Percentiles rank a stretch among this genome's conserved stretches.
Conservation (phyloP, 495 filamentous ascomycete species). For the Talaromyces nanjingensis region DNA sequence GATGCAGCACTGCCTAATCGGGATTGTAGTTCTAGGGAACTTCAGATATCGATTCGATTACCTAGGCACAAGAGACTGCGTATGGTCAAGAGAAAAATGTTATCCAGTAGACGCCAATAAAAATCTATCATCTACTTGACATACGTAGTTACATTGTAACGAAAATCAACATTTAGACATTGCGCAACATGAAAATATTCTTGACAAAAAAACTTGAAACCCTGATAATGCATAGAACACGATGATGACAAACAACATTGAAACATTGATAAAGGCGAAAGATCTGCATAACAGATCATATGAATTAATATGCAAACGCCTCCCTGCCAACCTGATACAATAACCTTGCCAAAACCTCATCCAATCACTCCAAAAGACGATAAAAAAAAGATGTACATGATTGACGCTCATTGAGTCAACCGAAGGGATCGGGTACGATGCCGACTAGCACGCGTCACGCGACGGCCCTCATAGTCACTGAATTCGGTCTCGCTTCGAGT, state of each 20-base stretch:
- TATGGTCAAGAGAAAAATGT: too few species aligned
- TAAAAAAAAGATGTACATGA: not conserved
- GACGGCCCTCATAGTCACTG: conserved; percentile 28
- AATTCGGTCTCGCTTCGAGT: conserved; percentile 30
- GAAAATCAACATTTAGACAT: not conserved
- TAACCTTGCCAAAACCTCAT: not conserved
- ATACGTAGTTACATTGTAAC: too few species aligned
- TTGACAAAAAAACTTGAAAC: not conserved
- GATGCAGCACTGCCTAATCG: too few species aligned
- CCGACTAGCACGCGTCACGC: conserved; percentile 31
- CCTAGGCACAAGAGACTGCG: too few species aligned
- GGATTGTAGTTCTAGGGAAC: too few species aligned
- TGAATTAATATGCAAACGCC: not conserved
- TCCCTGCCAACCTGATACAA: not conserved
- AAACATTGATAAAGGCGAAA: not conserved
- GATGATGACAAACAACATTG: not conserved
- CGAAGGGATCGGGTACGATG: not conserved
- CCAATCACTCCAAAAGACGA: not conserved
- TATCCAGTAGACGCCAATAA: not conserved
- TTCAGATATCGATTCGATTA: too few species aligned
- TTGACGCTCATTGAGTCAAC: not conserved
- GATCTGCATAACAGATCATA: not conserved
- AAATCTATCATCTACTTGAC: not conserved
- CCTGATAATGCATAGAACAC: too few species aligned
- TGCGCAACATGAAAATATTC: not conserved